Percentiles rank a stretch among this genome's conserved stretches.
Evolutionary conservation across 139 green algal genomes (phyloP).

Genomic region (Volvox africanus): DNA sequence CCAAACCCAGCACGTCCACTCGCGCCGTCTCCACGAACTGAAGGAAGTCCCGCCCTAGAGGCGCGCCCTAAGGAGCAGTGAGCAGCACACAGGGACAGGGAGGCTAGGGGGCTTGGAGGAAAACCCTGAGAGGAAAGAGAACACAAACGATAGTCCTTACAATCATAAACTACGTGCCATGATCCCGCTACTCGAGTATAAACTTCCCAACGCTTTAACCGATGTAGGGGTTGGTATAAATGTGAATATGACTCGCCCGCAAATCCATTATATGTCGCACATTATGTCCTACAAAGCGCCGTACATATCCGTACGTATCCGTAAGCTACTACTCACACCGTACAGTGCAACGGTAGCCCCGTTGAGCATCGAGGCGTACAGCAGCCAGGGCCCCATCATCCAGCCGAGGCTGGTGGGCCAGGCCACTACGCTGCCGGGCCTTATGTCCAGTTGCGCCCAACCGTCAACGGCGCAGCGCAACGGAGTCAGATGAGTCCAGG

Average conservation of each 20-base stretch:
- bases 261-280: too few relatives aligned
- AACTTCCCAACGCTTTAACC: too few relatives aligned
- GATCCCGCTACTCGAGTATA: too few relatives aligned
- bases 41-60: constrained; percentile 79
- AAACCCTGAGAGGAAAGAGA: too few relatives aligned
- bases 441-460: constrained; percentile 71
- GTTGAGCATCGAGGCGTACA: constrained; percentile 91
- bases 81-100: not conserved
- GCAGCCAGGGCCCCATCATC: constrained; percentile 98
- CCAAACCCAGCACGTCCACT: constrained; percentile 89
- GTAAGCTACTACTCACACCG: constrained; percentile 59
- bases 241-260: too few relatives aligned
- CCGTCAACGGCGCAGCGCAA: constrained; percentile 83
- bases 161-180: too few relatives aligned
- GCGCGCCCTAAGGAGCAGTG: constrained; percentile 66
- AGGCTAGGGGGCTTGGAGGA: too few relatives aligned
- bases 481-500: constrained; percentile 89
- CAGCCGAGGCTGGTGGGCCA: constrained; percentile 96
- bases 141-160: too few relatives aligned
- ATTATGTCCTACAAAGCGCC: not conserved
- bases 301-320: not conserved
- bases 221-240: too few relatives aligned
- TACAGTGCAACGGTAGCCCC: constrained; percentile 88
- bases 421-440: constrained; percentile 72
- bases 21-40: constrained; percentile 78